Evolutionary conservation across 768 basidiomycete species (phyloP).

Genomic region (Amanita muscaria): DNA sequence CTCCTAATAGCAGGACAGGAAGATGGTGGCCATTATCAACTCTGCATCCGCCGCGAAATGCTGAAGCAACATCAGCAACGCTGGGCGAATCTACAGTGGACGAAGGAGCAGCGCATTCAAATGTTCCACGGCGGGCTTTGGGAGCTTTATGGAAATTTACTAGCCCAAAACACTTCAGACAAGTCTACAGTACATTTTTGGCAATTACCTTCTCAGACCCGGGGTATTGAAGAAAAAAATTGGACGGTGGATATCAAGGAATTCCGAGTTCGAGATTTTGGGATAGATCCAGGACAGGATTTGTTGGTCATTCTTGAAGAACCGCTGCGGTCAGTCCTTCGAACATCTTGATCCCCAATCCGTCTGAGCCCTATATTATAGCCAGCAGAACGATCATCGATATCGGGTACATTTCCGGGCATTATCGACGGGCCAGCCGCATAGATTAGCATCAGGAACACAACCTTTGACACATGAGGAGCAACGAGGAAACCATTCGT

Average conservation of each 20-base stretch:
- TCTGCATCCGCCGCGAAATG: constrained; percentile 17
- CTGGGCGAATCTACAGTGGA: constrained; percentile 27
- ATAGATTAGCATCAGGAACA: constrained; percentile 32
- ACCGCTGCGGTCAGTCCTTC: constrained; percentile 24
- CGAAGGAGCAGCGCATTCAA: constrained; percentile 20
- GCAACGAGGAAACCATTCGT: constrained; percentile 15
- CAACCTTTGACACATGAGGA: constrained; percentile 25
- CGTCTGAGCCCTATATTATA: neutral
- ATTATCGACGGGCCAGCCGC: constrained; percentile 34
- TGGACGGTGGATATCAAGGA: constrained; percentile 34
- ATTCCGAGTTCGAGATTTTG: constrained; percentile 43
- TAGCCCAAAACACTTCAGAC: constrained; percentile 32
- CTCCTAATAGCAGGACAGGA: constrained; percentile 8
- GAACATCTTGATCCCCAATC: constrained; percentile 1
- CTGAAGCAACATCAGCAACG: constrained; percentile 10
- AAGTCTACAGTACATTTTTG: constrained; percentile 29
- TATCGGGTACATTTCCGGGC: constrained; percentile 37
- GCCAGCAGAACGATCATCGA: constrained; percentile 11
- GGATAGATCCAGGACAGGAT: constrained; percentile 61
- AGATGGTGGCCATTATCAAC: constrained; percentile 21
- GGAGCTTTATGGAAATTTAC: constrained; percentile 51
- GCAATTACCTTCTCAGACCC: constrained; percentile 40
- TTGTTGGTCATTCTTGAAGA: constrained; percentile 44
- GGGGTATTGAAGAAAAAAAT: constrained; percentile 34
- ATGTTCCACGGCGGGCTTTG: constrained; percentile 40